Conservation (phyloP, 2,329 filamentous ascomycete genomes). For the Trichoderma atrobrunneum region DNA sequence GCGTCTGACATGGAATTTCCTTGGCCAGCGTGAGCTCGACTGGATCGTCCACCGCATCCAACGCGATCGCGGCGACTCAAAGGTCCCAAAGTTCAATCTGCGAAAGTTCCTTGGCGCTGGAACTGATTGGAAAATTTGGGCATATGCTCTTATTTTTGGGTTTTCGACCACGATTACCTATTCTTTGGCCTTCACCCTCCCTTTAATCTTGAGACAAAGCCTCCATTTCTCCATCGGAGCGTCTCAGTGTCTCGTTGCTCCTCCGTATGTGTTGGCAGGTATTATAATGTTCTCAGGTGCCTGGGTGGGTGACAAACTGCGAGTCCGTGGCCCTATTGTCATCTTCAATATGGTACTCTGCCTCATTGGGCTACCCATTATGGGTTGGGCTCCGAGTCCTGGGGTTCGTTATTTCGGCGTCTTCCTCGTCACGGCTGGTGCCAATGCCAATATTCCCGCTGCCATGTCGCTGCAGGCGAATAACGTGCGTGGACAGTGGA, state of each 20-base stretch:
- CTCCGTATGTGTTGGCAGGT: slow-evolving; percentile 64
- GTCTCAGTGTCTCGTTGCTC: slow-evolving; percentile 69
- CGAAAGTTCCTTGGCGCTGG: slow-evolving; percentile 46
- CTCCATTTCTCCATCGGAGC: slow-evolving; percentile 63
- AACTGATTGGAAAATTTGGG: slow-evolving; percentile 59
- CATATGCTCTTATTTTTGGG: slow-evolving; percentile 44
- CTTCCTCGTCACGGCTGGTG: slow-evolving; percentile 72
- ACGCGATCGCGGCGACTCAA: slow-evolving; percentile 56
- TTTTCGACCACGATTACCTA: slow-evolving; percentile 64
- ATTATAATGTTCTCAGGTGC: slow-evolving; percentile 59
- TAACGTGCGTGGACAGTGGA: slow-evolving; percentile 87
- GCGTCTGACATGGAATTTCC: slow-evolving; percentile 51
- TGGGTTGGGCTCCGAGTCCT: slow-evolving; percentile 61
- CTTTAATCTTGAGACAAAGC: slow-evolving; percentile 63
- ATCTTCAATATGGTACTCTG: slow-evolving; percentile 62
- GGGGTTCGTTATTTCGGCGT: slow-evolving; percentile 68
- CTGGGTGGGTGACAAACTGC: slow-evolving; percentile 66
- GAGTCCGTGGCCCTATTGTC: slow-evolving; percentile 63
- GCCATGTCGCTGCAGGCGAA: slow-evolving; percentile 80
- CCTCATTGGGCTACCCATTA: slow-evolving; percentile 68
- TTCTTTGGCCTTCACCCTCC: slow-evolving; percentile 74
- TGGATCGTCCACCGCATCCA: slow-evolving; percentile 55
- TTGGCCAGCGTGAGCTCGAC: slow-evolving; percentile 48
- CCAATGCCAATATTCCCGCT: slow-evolving; percentile 73
- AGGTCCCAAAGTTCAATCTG: slow-evolving; percentile 51